Base-by-base conservation (phyloP, 495 filamentous ascomycete species). In the Rhypophila decipiens region DNA sequence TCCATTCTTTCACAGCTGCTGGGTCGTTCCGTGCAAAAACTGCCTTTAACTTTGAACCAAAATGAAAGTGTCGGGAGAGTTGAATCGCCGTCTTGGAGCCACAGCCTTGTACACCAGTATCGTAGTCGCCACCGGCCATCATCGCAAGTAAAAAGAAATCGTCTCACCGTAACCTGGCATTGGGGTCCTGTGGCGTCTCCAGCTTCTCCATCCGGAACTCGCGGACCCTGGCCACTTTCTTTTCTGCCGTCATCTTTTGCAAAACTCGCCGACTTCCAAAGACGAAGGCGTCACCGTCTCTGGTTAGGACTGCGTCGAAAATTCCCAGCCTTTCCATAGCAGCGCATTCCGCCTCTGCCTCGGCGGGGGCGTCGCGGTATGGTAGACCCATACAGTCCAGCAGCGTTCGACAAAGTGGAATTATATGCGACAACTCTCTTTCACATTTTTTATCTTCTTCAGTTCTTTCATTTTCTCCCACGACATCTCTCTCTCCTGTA, bases 281-380 rank as follows among this genome's bases (percentile, higher is more conserved):
- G 41, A 43, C 41, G 22, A 43, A 43, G 22, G 41, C 22, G 24
- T 43, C 41, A 24, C 41, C 41, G 24, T 43, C 41, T 20, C 41
- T 13, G 7, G 41, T 27, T n/a, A 43, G 20, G 41, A 43, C 22
- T 11, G 41, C 41, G n/a, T 43, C 41, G 5, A 43, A 21, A 8
- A 23, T 13, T 13, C 41, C 41, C 3, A 22, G 5, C 17, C 17
- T 43, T 29, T 43, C 41, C 5, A 43, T 20, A 3, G 7, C 41
- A 31, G 22, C 41, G 17, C 41, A 43, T 24, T 43, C 41, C 21
- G 41, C 18, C 41, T 43, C 41, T 21, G 41, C 18, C 21, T 43
- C 41, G 4, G 21, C 41, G 9, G 22, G 41, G 13, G 41, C 41
- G 5, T 43, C 41, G 12, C 22, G 41, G 17, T 43, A 27, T 3